phyloP scores from a whole-genome alignment of 495 filamentous ascomycete genomes.

The Penicillium cosmopolitanum region DNA sequence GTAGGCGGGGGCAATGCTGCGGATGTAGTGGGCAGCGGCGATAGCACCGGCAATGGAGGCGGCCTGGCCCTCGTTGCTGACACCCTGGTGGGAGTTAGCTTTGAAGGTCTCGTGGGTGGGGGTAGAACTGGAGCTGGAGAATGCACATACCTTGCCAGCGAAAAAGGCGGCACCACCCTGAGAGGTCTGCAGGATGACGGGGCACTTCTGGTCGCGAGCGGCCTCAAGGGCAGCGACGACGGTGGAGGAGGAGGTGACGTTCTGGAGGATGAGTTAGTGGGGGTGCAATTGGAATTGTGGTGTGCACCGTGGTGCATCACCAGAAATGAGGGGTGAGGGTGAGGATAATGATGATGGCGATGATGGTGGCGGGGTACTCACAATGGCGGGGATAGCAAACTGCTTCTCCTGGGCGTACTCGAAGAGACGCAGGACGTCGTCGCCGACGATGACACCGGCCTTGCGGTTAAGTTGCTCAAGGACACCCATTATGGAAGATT shows the following conservation, averaged over 20 bases:
- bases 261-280: conserved; percentile 38
- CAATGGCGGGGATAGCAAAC: conserved; percentile 91
- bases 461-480: conserved; percentile 72
- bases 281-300: neutral
- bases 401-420: conserved; percentile 80
- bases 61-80: conserved; percentile 81
- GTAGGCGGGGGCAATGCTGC: conserved; percentile 82
- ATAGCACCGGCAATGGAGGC: conserved; percentile 87
- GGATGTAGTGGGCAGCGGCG: conserved; percentile 92
- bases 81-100: conserved; percentile 57
- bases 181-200: conserved; percentile 88
- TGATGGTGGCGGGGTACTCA: conserved; percentile 43
- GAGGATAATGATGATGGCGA: neutral
- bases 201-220: conserved; percentile 83
- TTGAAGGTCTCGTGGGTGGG: neutral
- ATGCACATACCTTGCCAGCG: conserved; percentile 71
- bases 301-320: neutral
- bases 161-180: conserved; percentile 96
- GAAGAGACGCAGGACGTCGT: conserved; percentile 80
- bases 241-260: conserved; percentile 91
- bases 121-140: neutral
- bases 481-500: conserved; percentile 61
- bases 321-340: neutral
- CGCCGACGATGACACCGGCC: conserved; percentile 83
- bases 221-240: conserved; percentile 90